Conservation (phyloP, 2,329 filamentous ascomycete genomes). For the Trichoderma sp. region DNA sequence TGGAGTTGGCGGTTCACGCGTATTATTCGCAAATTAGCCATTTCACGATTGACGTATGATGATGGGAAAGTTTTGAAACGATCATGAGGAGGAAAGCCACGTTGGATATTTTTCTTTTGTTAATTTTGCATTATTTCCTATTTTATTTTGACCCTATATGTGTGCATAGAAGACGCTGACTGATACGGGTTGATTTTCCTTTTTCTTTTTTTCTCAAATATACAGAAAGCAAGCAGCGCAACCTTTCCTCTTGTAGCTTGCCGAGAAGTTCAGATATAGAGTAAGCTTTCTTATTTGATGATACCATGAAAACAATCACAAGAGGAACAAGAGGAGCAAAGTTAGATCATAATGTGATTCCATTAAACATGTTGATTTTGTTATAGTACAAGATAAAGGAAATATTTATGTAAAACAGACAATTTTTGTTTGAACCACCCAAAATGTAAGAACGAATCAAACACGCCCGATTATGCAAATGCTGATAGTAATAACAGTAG, state of each 20-base stretch:
- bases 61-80: neutral
- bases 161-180: constrained; percentile 16
- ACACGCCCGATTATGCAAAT: constrained; percentile 20
- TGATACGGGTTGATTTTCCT: neutral
- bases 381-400: constrained; percentile 5
- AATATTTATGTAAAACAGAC: neutral
- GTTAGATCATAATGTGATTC: neutral
- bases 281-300: neutral
- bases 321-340: neutral
- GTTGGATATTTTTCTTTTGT: constrained; percentile 3
- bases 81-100: neutral
- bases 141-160: neutral
- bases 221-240: constrained; percentile 5
- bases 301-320: neutral
- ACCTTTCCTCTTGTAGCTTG: neutral
- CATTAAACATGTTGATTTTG: neutral
- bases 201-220: neutral
- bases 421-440: constrained; percentile 11
- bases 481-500: neutral
- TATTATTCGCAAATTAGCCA: constrained; percentile 77
- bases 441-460: constrained; percentile 18
- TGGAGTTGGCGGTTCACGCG: constrained; percentile 70
- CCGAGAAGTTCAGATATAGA: neutral
- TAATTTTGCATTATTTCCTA: neutral
- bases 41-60: constrained; percentile 68